Conservation (phyloP, 139 green algal genomes). For the Tetradesmus lagerheimii region DNA sequence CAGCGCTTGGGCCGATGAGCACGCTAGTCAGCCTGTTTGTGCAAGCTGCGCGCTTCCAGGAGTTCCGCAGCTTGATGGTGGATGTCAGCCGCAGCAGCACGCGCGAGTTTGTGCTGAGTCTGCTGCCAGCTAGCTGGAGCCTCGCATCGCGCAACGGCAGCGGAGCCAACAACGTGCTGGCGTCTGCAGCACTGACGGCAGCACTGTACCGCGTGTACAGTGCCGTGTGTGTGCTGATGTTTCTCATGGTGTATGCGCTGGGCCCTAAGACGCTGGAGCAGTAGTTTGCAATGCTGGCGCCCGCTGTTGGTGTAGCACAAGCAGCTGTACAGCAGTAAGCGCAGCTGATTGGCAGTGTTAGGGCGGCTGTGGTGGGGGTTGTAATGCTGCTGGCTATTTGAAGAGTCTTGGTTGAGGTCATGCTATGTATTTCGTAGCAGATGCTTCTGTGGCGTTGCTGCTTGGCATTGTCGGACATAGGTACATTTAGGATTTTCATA, state of each 20-base stretch:
- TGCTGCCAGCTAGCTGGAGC: conserved; percentile 37
- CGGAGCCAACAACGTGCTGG: not conserved
- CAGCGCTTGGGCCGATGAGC: conserved; percentile 9
- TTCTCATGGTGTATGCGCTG: conserved; percentile 46
- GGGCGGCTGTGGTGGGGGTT: too few relatives aligned
- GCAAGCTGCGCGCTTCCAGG: conserved; percentile 40
- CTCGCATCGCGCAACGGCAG: not conserved
- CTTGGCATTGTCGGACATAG: too few relatives aligned
- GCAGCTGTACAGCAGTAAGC: not conserved
- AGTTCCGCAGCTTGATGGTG: conserved; percentile 48
- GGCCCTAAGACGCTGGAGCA: not conserved
- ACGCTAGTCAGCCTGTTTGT: conserved; percentile 39
- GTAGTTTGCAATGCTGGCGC: not conserved
- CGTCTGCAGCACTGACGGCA: not conserved
- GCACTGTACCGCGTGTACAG: conserved; percentile 37
- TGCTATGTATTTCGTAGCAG: not conserved
- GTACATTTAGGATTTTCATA: too few relatives aligned
- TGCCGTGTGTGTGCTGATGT: conserved; percentile 24
- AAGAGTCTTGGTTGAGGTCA: too few relatives aligned
- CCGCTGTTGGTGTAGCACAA: not conserved
- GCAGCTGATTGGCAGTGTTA: too few relatives aligned
- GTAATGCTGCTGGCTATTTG: too few relatives aligned
- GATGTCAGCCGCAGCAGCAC: conserved; percentile 47
- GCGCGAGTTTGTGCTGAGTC: conserved; percentile 46
- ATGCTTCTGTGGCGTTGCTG: not conserved